Evolutionary conservation across 495 filamentous ascomycete genomes (phyloP).

Genomic region (Trichoderma gamsii): DNA sequence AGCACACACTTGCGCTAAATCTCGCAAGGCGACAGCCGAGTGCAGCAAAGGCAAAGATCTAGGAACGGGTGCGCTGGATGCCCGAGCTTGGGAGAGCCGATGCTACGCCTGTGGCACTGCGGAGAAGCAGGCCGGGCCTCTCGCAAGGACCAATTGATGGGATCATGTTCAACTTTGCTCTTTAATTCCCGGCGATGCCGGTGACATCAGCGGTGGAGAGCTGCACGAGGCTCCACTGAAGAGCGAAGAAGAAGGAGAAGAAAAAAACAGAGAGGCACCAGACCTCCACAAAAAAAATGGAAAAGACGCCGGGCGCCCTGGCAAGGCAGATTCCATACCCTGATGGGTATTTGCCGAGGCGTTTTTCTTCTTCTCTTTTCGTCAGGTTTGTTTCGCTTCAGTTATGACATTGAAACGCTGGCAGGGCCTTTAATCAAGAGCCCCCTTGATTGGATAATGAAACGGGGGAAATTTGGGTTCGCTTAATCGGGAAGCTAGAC

Average conservation of each 20-base stretch:
- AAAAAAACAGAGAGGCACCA: background rate
- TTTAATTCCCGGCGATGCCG: constrained; percentile 10
- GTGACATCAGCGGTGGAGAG: constrained; percentile 7
- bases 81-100: background rate
- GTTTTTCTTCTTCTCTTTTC: background rate
- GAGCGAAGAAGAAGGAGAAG: background rate
- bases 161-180: background rate
- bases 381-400: background rate
- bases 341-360: constrained; percentile 5
- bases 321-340: constrained; percentile 9
- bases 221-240: background rate
- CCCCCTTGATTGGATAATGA: constrained; percentile 1
- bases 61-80: background rate
- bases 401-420: background rate
- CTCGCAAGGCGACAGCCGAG: no score
- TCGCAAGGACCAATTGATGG: background rate
- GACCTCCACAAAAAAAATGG: no score
- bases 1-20: no score
- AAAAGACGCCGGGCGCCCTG: background rate
- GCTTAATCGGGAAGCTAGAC: no score
- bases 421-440: constrained; percentile 6
- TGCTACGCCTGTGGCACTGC: background rate
- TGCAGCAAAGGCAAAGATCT: no score
- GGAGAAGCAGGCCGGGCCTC: background rate
- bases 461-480: background rate